These are phyloP conservation scores for Eruca vesicaria DNA, from an alignment of 441 rosid species.

Conservation along the genomic window DNA sequence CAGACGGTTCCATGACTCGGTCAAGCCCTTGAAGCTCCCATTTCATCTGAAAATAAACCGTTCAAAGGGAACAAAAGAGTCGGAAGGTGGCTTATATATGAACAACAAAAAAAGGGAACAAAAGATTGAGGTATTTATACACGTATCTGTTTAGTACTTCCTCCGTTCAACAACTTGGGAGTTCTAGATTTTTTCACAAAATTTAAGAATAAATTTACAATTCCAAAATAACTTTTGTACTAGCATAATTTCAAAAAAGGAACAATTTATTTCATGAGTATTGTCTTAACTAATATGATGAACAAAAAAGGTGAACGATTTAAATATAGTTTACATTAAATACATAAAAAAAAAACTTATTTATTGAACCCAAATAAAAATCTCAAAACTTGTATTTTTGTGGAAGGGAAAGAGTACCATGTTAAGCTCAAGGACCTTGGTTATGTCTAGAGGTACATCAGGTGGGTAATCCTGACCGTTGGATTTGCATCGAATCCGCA, in stretches of 20 bases:
- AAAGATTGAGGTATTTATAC: background rate
- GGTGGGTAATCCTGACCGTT: conserved; percentile 71
- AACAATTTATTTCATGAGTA: background rate
- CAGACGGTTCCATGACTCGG: conserved; percentile 51
- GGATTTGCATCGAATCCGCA: conserved; percentile 69
- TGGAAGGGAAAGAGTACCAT: conserved; percentile 41
- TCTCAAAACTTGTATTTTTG: background rate
- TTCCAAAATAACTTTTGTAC: background rate
- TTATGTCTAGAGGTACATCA: conserved; percentile 48
- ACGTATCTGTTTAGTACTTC: background rate
- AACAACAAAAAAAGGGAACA: no score
- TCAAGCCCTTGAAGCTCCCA: conserved; percentile 93
- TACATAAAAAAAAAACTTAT: no score
- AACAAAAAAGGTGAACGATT: background rate
- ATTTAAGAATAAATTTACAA: background rate
- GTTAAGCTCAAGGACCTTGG: conserved; percentile 78
- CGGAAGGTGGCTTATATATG: no score
- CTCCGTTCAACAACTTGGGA: background rate
- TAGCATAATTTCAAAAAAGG: background rate
- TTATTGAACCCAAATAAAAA: background rate
- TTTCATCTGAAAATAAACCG: conserved; percentile 48
- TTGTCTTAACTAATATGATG: background rate
- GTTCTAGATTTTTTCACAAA: background rate
- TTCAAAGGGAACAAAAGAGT: background rate
- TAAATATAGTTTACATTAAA: background rate